phyloP scores from a whole-genome alignment of 768 basidiomycete genomes.

The Amanita pallidorosea region DNA sequence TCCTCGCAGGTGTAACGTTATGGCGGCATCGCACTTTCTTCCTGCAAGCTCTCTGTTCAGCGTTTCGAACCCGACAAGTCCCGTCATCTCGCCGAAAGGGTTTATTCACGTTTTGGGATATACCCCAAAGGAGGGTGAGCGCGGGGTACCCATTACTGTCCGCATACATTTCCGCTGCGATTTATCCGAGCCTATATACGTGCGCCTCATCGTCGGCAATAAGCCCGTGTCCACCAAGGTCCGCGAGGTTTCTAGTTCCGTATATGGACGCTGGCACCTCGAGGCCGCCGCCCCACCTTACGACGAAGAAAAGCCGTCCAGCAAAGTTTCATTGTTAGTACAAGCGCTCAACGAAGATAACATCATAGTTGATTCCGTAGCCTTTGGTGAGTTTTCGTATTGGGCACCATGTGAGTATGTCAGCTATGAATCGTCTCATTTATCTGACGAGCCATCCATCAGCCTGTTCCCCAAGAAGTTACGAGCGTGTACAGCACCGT shows the following conservation, averaged over 20 bases:
- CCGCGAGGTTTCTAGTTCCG: slow-evolving; percentile 32
- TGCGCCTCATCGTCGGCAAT: slow-evolving; percentile 66
- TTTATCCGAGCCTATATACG: slow-evolving; percentile 40
- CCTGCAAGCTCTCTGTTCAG: slow-evolving; percentile 2
- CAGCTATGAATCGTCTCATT: not conserved
- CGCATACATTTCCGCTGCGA: slow-evolving; percentile 47
- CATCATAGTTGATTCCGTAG: slow-evolving; percentile 48
- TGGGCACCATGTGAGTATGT: slow-evolving; percentile 30
- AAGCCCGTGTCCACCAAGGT: slow-evolving; percentile 63
- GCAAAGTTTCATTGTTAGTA: slow-evolving; percentile 45
- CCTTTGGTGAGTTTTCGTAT: slow-evolving; percentile 67
- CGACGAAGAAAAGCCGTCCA: slow-evolving; percentile 27
- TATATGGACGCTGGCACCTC: slow-evolving; percentile 53
- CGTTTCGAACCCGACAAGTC: slow-evolving; percentile 9
- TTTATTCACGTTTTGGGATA: slow-evolving; percentile 59
- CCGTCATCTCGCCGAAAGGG: slow-evolving; percentile 36
- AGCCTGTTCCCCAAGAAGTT: not conserved
- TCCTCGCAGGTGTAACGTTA: slow-evolving; percentile 1
- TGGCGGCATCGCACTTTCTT: slow-evolving; percentile 3
- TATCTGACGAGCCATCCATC: not conserved
- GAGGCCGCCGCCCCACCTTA: slow-evolving; percentile 50
- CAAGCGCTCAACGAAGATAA: slow-evolving; percentile 50
- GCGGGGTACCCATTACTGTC: slow-evolving; percentile 54
- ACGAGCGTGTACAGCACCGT: not conserved
- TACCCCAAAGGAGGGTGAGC: slow-evolving; percentile 51